Percentiles rank a stretch among this genome's conserved stretches.
phyloP scores from a whole-genome alignment of 805 yeast species.

The Yarrowia sp. region DNA sequence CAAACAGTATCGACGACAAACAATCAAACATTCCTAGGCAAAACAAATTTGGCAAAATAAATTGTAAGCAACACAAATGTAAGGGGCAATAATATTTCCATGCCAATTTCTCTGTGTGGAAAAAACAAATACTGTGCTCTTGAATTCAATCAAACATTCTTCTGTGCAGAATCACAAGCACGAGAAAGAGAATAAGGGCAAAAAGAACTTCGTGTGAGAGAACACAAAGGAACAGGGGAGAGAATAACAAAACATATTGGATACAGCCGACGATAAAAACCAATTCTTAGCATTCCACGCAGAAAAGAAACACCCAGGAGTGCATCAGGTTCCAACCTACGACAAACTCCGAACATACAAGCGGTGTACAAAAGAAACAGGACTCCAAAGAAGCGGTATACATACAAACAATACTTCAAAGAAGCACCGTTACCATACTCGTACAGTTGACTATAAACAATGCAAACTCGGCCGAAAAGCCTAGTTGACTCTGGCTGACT shows the following conservation, averaged over 20 bases:
- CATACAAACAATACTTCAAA: too few species aligned
- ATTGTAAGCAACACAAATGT: not conserved
- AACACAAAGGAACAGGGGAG: conserved; percentile 7
- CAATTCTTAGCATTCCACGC: not conserved
- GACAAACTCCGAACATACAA: not conserved
- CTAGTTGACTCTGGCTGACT: not conserved
- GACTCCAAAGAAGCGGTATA: too few species aligned
- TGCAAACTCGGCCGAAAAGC: not conserved
- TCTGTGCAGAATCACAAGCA: conserved; percentile 5
- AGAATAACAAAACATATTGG: not conserved
- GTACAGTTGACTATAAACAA: conserved; percentile 9
- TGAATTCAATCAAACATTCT: not conserved
- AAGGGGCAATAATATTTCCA: not conserved
- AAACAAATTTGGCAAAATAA: too few species aligned
- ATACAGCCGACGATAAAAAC: not conserved
- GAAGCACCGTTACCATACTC: too few species aligned
- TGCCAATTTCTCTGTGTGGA: not conserved
- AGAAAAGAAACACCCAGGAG: too few species aligned
- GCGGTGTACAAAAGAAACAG: not conserved
- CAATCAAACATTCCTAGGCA: too few species aligned
- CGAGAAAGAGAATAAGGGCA: not conserved
- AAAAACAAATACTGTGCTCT: conserved; percentile 13
- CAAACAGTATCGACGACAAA: too few species aligned
- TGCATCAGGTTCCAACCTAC: not conserved
- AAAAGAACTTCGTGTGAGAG: not conserved